phyloP scores from a whole-genome alignment of 441 rosid genomes.

The Bocquillonia castaneifolia region DNA sequence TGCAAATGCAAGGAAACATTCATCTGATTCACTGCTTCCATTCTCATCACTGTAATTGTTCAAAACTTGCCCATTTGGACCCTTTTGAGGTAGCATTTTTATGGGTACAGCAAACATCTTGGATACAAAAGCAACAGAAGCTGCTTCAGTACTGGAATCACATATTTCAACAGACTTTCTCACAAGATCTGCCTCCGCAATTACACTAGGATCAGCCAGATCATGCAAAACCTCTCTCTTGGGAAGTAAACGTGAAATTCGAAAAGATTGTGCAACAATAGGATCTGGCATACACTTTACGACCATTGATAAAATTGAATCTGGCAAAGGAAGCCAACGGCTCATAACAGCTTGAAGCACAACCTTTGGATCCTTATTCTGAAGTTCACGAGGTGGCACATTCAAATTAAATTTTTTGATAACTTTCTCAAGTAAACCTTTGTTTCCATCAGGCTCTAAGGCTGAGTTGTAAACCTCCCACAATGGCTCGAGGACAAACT shows the following conservation, averaged over 20 bases:
- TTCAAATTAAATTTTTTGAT: conserved; percentile 65
- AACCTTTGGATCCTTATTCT: conserved; percentile 76
- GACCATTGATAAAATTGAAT: conserved; percentile 85
- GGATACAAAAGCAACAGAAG: conserved; percentile 79
- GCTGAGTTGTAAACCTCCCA: conserved; percentile 87
- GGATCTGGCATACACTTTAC: conserved; percentile 82
- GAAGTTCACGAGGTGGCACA: conserved; percentile 71
- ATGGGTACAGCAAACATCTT: conserved; percentile 88
- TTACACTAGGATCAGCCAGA: conserved; percentile 38
- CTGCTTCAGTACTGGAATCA: conserved; percentile 55
- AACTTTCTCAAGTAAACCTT: conserved; percentile 55
- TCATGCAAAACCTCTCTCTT: conserved; percentile 46
- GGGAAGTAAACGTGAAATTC: conserved; percentile 71
- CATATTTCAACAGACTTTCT: conserved; percentile 76
- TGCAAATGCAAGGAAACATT: conserved; percentile 95
- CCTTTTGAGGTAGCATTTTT: conserved; percentile 72
- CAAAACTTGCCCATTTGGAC: conserved; percentile 60
- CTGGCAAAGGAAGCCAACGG: conserved; percentile 90
- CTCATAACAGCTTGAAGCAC: conserved; percentile 85
- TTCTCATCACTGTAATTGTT: conserved; percentile 49
- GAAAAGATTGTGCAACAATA: conserved; percentile 58
- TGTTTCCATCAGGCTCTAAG: conserved; percentile 61
- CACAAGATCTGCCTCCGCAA: conserved; percentile 64
- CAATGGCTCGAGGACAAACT: conserved; percentile 84
- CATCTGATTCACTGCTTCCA: conserved; percentile 61